These are phyloP conservation scores for Aspergillus heteromorphus DNA, from an alignment of 495 filamentous ascomycete species.

Conservation along the genomic window DNA sequence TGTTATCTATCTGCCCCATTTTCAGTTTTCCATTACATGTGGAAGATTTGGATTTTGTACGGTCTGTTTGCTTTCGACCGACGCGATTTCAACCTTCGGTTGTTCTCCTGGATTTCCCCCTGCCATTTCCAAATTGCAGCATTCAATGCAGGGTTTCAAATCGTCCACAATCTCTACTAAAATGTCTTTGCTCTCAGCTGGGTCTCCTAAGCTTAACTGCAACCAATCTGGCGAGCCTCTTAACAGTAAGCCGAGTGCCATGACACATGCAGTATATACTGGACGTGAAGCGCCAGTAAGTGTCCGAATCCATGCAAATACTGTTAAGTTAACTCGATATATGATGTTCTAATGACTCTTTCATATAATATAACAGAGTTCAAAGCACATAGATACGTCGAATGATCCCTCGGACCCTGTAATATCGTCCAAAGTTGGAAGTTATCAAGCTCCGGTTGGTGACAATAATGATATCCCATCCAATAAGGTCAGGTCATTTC, in stretches of 20 bases:
- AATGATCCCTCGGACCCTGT: conserved; percentile 29
- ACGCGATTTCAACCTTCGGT: conserved; percentile 7
- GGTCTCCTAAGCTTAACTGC: conserved; percentile 21
- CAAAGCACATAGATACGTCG: conserved; percentile 24
- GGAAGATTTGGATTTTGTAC: conserved; percentile 23
- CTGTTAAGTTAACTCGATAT: neutral
- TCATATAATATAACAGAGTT: conserved; percentile 12
- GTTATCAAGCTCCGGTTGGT: conserved; percentile 20
- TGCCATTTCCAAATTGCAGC: conserved; percentile 1
- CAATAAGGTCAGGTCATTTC: conserved; percentile 31
- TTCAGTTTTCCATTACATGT: conserved; percentile 22
- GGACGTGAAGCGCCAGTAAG: conserved; percentile 29
- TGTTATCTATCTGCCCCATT: conserved; percentile 16
- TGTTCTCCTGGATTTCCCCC: neutral
- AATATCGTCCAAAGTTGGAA: conserved; percentile 37
- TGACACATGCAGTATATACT: conserved; percentile 16
- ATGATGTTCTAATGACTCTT: neutral
- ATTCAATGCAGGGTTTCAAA: neutral
- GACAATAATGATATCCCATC: conserved; percentile 20
- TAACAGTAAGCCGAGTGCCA: conserved; percentile 13
- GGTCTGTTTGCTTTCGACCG: conserved; percentile 10
- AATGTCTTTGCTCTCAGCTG: conserved; percentile 26
- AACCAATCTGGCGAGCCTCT: conserved; percentile 15
- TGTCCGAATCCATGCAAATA: neutral
- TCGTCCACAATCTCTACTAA: conserved; percentile 3